Conservation (phyloP, 2,329 filamentous ascomycete species). For the Fusarium equiseti region DNA sequence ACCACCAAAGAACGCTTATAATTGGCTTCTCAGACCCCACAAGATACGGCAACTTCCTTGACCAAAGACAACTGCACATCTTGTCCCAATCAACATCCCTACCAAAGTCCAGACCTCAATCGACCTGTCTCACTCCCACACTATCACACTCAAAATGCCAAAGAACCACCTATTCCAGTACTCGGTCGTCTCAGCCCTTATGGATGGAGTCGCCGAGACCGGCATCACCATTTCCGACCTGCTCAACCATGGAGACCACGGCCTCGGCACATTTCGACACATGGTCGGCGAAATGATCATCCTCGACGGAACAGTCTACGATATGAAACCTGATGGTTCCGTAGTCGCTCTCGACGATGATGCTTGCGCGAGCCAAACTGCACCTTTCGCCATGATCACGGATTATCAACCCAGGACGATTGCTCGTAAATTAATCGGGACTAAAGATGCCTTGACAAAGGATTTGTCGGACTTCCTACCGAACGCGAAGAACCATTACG, state of each 20-base stretch:
- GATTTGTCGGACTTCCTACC: constrained; percentile 12
- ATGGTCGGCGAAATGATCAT: constrained; percentile 44
- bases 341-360: not conserved
- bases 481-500: constrained; percentile 17
- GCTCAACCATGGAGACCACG: constrained; percentile 26
- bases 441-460: not conserved
- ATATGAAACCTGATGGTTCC: constrained; percentile 35
- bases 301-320: constrained; percentile 25
- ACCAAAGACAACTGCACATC: not conserved
- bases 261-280: constrained; percentile 39
- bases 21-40: not conserved
- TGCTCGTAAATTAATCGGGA: not conserved
- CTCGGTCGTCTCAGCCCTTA: constrained; percentile 39
- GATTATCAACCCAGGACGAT: constrained; percentile 6
- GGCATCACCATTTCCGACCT: constrained; percentile 30
- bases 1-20: accelerated
- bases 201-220: constrained; percentile 38
- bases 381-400: constrained; percentile 35
- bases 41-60: not conserved
- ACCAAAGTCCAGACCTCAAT: not conserved
- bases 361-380: not conserved
- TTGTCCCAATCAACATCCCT: not conserved
- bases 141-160: constrained; percentile 7
- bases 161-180: constrained; percentile 36
- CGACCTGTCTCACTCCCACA: not conserved